Percentiles rank a stretch among this genome's conserved stretches.
Evolutionary conservation across 257 asterid genomes (phyloP).

Genomic region (Jacaranda mimosifolia): DNA sequence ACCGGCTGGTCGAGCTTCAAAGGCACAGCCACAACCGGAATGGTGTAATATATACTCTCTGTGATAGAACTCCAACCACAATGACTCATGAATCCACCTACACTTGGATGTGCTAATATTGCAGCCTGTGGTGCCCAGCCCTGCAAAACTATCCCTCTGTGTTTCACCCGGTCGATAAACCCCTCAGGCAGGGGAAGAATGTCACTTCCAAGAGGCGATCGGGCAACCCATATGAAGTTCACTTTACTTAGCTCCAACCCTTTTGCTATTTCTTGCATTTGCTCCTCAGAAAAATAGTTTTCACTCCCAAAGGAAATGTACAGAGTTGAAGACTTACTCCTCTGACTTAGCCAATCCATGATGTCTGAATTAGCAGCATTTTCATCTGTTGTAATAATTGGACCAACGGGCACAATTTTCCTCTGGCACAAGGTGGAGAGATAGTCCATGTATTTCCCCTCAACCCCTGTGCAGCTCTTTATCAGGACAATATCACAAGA

Average conservation of each 20-base stretch:
- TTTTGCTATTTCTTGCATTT: conserved; percentile 44
- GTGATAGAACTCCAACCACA: conserved; percentile 55
- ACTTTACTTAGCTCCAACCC: conserved; percentile 47
- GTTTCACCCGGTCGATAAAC: conserved; percentile 39
- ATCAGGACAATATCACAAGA: conserved; percentile 47
- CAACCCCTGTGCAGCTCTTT: conserved; percentile 45
- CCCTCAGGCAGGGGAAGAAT: conserved; percentile 27
- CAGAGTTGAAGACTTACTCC: conserved; percentile 38
- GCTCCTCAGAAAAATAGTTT: conserved; percentile 44
- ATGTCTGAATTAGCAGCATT: conserved; percentile 19
- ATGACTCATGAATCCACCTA: conserved; percentile 57
- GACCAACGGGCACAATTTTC: conserved; percentile 45
- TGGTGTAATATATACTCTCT: conserved; percentile 38
- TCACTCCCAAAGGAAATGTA: conserved; percentile 63
- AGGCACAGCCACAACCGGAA: conserved; percentile 51
- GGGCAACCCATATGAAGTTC: conserved; percentile 51
- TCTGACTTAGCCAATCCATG: conserved; percentile 45
- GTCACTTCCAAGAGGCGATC: conserved; percentile 37
- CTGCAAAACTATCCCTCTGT: conserved; percentile 38
- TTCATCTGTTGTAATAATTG: conserved; percentile 35
- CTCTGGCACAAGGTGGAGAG: conserved; percentile 40
- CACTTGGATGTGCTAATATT: conserved; percentile 41
- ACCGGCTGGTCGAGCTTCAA: conserved; percentile 47
- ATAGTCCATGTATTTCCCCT: conserved; percentile 49
- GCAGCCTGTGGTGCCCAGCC: conserved; percentile 50